Evolutionary conservation across 139 green algal species (phyloP), one percentile per base, ranked within the genome.

Genomic region (Chlorella sorokiniana): DNA sequence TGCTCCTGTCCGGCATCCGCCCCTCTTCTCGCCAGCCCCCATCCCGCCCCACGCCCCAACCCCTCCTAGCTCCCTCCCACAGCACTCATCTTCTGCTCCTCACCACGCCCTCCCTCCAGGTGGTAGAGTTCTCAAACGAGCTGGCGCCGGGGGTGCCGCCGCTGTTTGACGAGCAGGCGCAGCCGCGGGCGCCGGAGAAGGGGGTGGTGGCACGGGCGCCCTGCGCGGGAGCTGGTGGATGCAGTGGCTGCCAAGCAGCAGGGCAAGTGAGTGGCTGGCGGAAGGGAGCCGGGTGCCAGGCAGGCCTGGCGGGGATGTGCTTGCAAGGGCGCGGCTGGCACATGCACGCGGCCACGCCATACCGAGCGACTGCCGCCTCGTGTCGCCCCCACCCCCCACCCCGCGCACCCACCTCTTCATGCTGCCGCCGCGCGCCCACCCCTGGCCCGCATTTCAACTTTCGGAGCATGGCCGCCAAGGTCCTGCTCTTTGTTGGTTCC

Each of bases 121-220:
- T 81, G 25, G 23, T 42, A 31, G 75, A 81, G 75, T 72, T 81
- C 41, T 45, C 31, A 5, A 81, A 81, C 40, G 71, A 85, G 65
- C 65, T 90, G 75, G 84, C 69, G 51, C 38, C 73, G 38, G 90
- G 91, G 37, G 74, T 88, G 42, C 82, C 88, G 1, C 92, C 92
- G 22, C 81, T 96, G 33, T 90, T 96, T 56, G 83, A 88, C 38
- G 72, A 76, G 18, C 74, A 90, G 27, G 82, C 90, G 56, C 69
- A 89, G 76, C 86, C 92, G 3, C 52, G 76, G 40, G 83, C 80
- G 31, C 85, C 86, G 31, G 74, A 86, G 31, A 77, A 80, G 44
- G 84, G 86, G 2, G 74, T 51, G 51, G 51, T 56, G 25, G 61
- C 51, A 2, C 44, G 81, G 14, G 56, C 35, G 10, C 3, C 35